Evolutionary conservation across 805 yeast genomes (phyloP), one percentile per base, ranked within the genome.

Genomic region (Trichomonascus vanleenenianus): DNA sequence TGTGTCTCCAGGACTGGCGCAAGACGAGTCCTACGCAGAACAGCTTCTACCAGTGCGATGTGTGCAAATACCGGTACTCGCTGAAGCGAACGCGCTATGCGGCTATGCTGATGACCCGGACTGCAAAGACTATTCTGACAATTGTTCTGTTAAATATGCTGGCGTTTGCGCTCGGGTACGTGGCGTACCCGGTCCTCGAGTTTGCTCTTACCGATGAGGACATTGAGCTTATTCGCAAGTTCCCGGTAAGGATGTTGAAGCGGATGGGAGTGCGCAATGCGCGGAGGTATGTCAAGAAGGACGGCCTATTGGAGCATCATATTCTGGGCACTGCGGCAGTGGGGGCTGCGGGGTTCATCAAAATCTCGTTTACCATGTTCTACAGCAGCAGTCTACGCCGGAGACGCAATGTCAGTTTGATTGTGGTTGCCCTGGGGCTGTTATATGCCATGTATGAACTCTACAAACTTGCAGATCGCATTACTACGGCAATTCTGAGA

Each of bases 1-100:
- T 40, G 30, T 40, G 43, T 15, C 35, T 40, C 6, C 43, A 40
- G 14, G 19, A 14, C 22, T 40, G 43, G 43, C 35, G 43, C 27
- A 15, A 30, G 36, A 12, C n/a, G 16, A 40, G 34, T 15, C 30
- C 43, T 10, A 12, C 37, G 16, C 15, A 31, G 18, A 39, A 15
- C 11, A 18, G 25, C 12, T 40, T 40, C 15, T 40, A 15, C 37
- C 35, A 31, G 25, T 40, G 43, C 25, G 43, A 40, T 18, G 11
- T 40, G 20, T 40, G 43, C 14, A 9, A 20, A 3, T 31, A 40
- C 43, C 16, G 31, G 30, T 40, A 40, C 15, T 30, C 30, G 14
- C 37, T 40, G 16, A 30, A 31, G 25, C 27, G 43, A 19, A 18
- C 34, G 11, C 25, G 37, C 5, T 30, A 30, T 31, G 43, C 43